phyloP scores from a whole-genome alignment of 1,284 basidiomycete species.

The Cryptococcus neoformans region DNA sequence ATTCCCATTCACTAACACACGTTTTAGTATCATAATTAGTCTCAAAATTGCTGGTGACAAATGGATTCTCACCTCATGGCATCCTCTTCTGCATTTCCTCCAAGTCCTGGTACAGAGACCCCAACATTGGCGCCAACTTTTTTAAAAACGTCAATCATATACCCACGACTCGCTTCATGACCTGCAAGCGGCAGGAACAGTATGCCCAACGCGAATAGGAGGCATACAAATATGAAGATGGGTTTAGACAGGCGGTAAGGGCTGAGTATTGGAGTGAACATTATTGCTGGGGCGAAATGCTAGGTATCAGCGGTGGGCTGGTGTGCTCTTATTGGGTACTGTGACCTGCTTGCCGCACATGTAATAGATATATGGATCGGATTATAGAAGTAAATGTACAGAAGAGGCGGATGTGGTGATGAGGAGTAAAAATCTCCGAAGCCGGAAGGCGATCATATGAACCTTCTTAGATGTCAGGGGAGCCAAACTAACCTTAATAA shows the following conservation, averaged over 20 bases:
- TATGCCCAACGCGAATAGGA: constrained; percentile 4
- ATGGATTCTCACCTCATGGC: background rate
- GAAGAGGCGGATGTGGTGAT: too few species aligned
- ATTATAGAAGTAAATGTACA: too few species aligned
- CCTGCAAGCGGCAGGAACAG: constrained; percentile 6
- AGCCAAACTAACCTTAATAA: too few species aligned
- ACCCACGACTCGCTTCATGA: constrained; percentile 6
- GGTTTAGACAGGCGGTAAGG: constrained; percentile 9
- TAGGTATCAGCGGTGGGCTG: too few species aligned
- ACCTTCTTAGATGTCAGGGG: too few species aligned
- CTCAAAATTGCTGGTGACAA: background rate
- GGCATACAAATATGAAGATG: constrained; percentile 2
- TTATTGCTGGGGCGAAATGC: too few species aligned
- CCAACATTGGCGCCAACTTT: constrained; percentile 1
- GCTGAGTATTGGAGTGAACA: background rate
- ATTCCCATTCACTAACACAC: constrained; percentile 31
- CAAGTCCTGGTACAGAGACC: background rate
- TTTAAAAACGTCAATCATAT: constrained; percentile 4
- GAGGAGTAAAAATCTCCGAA: too few species aligned
- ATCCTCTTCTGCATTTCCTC: background rate
- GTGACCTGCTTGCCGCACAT: too few species aligned
- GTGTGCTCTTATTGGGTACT: too few species aligned
- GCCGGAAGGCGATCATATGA: too few species aligned
- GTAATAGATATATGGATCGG: too few species aligned
- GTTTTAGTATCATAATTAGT: background rate